Evolutionary conservation across 2,329 filamentous ascomycete genomes (phyloP), one percentile per base, ranked within the genome.

Genomic region (Diaporthe batatas): DNA sequence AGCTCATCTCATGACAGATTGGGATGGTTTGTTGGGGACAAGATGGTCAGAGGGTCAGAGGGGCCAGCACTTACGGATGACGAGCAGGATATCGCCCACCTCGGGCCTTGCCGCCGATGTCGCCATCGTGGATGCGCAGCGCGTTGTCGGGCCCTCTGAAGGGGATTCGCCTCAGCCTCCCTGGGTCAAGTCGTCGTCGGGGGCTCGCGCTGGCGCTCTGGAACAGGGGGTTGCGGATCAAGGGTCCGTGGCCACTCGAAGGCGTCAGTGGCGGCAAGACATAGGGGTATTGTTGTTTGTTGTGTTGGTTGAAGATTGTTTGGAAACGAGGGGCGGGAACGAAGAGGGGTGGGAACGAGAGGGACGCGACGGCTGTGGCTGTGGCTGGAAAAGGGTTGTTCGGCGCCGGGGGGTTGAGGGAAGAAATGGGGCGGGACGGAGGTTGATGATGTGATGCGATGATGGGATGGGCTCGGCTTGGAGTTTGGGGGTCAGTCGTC

Each of bases 51-150:
- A 42, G 39, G 39, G 39, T 42, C 39, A 51, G 64, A 34, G 53
- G 49, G 39, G 29, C 55, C 58, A 55, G 53, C 23, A 89, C 92
- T 87, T 86, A 94, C 92, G 92, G 78, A 94, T 92, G 77, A 94
- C 92, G 76, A 93, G 81, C 77, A 94, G 84, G 71, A 91, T 88
- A 78, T 93, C 91, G 81, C 92, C 92, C 75, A 89, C 85, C 36
- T 91, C 89, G 78, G 90, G 91, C 81, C 84, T 86, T 75, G 79
- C 83, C 74, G 84, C 78, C 76, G 79, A 73, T 79, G 70, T 72
- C 70, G 71, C 71, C 71, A 81, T 83, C 74, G 62, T 67, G 47
- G 62, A 49, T 70, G 70, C 49, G 51, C 51, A 58, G 49, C 49
- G 36, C 32, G 64, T 72, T 71, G 74, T 74, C 73, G 68, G 74